phyloP scores from a whole-genome alignment of 164 flowering plant genomes.

The Aristolochia fimbriata region DNA sequence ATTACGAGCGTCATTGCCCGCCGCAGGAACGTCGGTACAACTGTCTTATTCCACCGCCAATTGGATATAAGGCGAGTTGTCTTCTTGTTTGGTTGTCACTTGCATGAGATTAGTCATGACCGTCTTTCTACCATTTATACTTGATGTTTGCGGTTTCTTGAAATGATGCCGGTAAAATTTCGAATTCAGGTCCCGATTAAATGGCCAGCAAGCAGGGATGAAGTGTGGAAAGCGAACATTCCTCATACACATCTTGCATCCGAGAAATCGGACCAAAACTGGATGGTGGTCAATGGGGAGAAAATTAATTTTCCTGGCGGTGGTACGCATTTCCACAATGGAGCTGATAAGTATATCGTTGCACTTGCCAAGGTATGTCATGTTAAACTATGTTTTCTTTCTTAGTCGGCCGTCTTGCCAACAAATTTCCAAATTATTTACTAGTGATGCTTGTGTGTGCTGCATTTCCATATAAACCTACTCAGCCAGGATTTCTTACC shows the following conservation, averaged over 20 bases:
- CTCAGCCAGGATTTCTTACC: too few relatives aligned
- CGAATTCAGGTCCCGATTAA: slow-evolving; percentile 65
- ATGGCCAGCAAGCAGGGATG: slow-evolving; percentile 82
- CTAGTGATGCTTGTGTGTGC: too few relatives aligned
- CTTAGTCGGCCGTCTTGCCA: too few relatives aligned
- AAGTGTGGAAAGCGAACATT: slow-evolving; percentile 83
- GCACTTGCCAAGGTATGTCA: slow-evolving; percentile 46
- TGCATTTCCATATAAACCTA: too few relatives aligned
- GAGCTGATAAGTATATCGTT: slow-evolving; percentile 72
- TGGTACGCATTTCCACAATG: slow-evolving; percentile 79
- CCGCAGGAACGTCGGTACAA: slow-evolving; percentile 60
- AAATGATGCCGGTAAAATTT: slow-evolving; percentile 5
- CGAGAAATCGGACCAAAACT: slow-evolving; percentile 80
- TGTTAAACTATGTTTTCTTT: too few relatives aligned
- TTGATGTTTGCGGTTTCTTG: neutral
- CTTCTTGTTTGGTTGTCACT: neutral
- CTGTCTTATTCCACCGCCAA: slow-evolving; percentile 83
- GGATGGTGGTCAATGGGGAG: slow-evolving; percentile 85
- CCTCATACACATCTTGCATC: slow-evolving; percentile 78
- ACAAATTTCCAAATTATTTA: too few relatives aligned
- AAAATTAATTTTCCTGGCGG: slow-evolving; percentile 87
- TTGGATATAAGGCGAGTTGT: slow-evolving; percentile 66
- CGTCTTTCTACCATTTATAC: neutral
- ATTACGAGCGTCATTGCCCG: slow-evolving; percentile 89
- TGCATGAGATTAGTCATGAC: neutral